Conservation (phyloP, 2,329 filamentous ascomycete species). For the Chrysoporthe cubensis region DNA sequence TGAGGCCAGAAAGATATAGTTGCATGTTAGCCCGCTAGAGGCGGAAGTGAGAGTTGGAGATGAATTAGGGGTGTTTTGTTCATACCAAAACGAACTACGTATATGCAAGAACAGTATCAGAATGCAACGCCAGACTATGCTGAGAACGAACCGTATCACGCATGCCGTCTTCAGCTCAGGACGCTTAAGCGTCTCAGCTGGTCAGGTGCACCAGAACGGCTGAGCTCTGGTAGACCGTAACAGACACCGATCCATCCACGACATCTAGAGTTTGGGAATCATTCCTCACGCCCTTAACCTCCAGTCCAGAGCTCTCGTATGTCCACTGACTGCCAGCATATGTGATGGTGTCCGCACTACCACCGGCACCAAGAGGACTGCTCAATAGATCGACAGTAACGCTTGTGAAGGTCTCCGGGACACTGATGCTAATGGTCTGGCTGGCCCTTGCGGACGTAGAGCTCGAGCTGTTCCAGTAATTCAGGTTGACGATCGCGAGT, state of each 20-base stretch:
- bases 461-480: conserved; percentile 43
- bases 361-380: conserved; percentile 41
- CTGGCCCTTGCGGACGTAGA: conserved; percentile 33
- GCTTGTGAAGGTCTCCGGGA: conserved; percentile 30
- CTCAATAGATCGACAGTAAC: conserved; percentile 38
- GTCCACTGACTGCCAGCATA: conserved; percentile 46
- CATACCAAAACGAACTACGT: neutral
- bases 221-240: conserved; percentile 37
- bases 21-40: no score
- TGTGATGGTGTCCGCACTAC: conserved; percentile 39
- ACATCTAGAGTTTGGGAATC: conserved; percentile 37
- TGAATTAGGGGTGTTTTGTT: neutral
- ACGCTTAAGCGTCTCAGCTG: neutral
- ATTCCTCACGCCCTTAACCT: conserved; percentile 39
- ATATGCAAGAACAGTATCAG: neutral
- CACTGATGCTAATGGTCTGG: conserved; percentile 32
- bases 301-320: conserved; percentile 38
- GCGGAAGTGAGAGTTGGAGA: neutral
- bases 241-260: conserved; percentile 32
- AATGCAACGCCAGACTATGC: no score
- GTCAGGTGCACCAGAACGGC: conserved; percentile 33
- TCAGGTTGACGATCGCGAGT: conserved; percentile 39
- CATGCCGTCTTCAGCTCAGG: neutral
- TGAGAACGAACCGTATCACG: neutral
- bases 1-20: conserved; percentile 27